Percentiles rank a stretch among this genome's conserved stretches.
Conservation (phyloP, 768 basidiomycete genomes). For the Mycena epipterygia region DNA sequence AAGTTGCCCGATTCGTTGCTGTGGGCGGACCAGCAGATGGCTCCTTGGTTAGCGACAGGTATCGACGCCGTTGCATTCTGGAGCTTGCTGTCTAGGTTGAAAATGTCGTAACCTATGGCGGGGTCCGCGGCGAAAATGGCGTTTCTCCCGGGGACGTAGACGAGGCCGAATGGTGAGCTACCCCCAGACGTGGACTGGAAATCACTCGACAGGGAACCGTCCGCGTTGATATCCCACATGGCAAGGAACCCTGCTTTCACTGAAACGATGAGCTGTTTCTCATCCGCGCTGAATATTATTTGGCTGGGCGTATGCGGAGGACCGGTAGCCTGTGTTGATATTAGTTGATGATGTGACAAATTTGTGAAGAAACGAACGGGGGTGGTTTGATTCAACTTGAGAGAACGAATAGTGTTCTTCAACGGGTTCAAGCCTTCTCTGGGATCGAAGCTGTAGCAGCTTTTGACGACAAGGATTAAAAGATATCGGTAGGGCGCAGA, state of each 20-base stretch:
- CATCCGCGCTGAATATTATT: constrained; percentile 49
- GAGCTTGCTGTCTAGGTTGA: constrained; percentile 14
- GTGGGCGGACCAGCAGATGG: constrained; percentile 41
- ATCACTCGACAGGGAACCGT: constrained; percentile 46
- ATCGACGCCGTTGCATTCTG: background rate
- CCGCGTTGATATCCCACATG: constrained; percentile 47
- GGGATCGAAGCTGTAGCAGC: constrained; percentile 20
- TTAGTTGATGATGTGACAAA: background rate
- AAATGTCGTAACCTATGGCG: constrained; percentile 33
- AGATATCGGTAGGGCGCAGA: too few species aligned
- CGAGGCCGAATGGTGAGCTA: constrained; percentile 48
- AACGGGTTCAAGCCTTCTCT: constrained; percentile 41
- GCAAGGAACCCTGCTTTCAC: constrained; percentile 53
- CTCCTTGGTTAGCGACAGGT: constrained; percentile 34
- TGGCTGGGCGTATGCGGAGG: constrained; percentile 40
- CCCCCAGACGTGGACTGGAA: constrained; percentile 45
- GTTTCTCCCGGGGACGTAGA: constrained; percentile 21
- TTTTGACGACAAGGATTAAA: background rate
- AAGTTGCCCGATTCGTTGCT: constrained; percentile 41
- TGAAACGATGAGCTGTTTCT: constrained; percentile 46
- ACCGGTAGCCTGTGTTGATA: constrained; percentile 23
- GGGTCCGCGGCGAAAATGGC: constrained; percentile 30
- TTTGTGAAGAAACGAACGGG: constrained; percentile 31
- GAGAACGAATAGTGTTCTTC: constrained; percentile 46
- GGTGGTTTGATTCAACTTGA: constrained; percentile 38